Evolutionary conservation across 495 filamentous ascomycete species (phyloP).

Genomic region (Hypomontagnella monticulosa): DNA sequence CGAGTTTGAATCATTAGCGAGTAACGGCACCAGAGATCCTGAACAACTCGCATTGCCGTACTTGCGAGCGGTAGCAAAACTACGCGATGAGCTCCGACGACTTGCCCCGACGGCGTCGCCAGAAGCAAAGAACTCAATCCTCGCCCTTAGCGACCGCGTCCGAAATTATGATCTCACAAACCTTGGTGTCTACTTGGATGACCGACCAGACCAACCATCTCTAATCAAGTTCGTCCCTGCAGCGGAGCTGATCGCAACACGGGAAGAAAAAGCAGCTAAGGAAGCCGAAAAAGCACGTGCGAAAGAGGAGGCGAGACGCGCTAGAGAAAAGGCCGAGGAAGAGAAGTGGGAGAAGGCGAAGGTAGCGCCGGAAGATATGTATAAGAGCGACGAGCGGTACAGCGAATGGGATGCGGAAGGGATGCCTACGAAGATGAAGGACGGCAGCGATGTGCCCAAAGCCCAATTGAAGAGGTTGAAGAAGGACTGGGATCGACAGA

Average conservation of each 20-base stretch:
- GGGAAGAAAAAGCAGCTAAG: constrained; percentile 71
- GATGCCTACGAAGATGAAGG: constrained; percentile 76
- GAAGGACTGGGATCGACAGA: constrained; percentile 94
- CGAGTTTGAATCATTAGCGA: constrained; percentile 55
- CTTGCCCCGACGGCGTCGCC: constrained; percentile 63
- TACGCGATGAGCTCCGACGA: constrained; percentile 74
- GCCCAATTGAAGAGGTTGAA: constrained; percentile 80
- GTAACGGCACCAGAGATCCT: constrained; percentile 53
- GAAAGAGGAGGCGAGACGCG: constrained; percentile 70
- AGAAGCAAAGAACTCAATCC: constrained; percentile 66
- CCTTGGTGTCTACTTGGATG: constrained; percentile 86
- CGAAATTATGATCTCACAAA: constrained; percentile 82
- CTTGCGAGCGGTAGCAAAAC: constrained; percentile 68
- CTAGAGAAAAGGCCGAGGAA: constrained; percentile 61
- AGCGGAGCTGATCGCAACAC: constrained; percentile 73
- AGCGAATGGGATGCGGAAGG: constrained; percentile 88
- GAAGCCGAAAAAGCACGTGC: constrained; percentile 62
- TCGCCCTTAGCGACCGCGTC: constrained; percentile 78
- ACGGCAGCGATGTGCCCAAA: constrained; percentile 85
- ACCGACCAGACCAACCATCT: constrained; percentile 73
- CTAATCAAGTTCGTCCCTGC: constrained; percentile 84
- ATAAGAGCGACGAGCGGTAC: constrained; percentile 75
- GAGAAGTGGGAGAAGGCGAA: constrained; percentile 76
- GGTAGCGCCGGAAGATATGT: constrained; percentile 73
- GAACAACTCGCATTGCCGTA: constrained; percentile 69